Percentiles rank a stretch among this genome's conserved stretches.
These are phyloP conservation scores for Trichosporon sp. DNA, from an alignment of 1,284 basidiomycete genomes.

Conservation along the genomic window DNA sequence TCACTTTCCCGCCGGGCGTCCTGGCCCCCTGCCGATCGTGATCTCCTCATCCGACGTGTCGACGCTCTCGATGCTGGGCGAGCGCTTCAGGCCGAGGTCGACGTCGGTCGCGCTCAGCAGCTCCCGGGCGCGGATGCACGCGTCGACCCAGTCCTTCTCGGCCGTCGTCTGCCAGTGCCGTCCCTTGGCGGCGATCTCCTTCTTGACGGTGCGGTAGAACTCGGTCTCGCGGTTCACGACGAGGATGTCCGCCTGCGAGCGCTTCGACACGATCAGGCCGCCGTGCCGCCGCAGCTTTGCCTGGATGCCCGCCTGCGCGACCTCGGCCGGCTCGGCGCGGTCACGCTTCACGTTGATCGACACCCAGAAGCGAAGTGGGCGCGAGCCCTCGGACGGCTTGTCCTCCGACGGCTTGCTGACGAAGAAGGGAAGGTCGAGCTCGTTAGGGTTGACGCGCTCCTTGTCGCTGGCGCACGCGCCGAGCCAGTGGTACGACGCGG, in stretches of 20 bases:
- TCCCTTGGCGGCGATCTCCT: conserved; percentile 26
- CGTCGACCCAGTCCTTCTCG: conserved; percentile 42
- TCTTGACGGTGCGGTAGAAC: conserved; percentile 28
- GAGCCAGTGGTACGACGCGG: conserved; percentile 39
- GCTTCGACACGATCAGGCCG: conserved; percentile 30
- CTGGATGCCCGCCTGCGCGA: conserved; percentile 17
- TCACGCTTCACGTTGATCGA: conserved; percentile 33
- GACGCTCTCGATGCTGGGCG: conserved; percentile 20
- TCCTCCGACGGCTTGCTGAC: conserved; percentile 19
- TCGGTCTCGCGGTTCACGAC: conserved; percentile 31
- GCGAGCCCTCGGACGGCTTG: conserved; percentile 7
- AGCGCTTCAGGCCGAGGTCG: background rate
- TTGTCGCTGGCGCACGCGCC: conserved; percentile 15
- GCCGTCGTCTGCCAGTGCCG: conserved; percentile 33
- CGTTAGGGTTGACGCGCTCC: conserved; percentile 14
- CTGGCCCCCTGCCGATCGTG: conserved; percentile 27
- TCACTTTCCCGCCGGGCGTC: conserved; percentile 40
- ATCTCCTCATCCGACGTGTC: conserved; percentile 24
- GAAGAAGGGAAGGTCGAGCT: conserved; percentile 18
- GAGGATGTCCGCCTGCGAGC: conserved; percentile 35
- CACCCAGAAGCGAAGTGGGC: conserved; percentile 35
- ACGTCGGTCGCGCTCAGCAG: conserved; percentile 14
- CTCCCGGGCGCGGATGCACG: conserved; percentile 18
- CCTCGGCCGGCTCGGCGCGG: conserved; percentile 12
- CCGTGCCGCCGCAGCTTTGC: conserved; percentile 20